phyloP scores from a whole-genome alignment of 1,284 basidiomycete species.

The Neonothopanus nambi region DNA sequence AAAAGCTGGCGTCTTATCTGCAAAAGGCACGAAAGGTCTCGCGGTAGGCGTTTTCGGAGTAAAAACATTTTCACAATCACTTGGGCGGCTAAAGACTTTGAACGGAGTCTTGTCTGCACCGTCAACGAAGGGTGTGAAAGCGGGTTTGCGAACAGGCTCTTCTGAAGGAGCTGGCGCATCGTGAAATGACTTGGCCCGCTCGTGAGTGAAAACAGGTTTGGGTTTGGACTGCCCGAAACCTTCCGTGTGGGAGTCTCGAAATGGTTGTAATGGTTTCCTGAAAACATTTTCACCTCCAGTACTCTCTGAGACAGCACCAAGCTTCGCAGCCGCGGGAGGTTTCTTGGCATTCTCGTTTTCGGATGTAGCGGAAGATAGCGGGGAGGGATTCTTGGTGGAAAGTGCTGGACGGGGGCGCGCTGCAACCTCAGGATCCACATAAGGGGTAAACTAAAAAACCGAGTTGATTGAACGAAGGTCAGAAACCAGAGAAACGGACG shows the following conservation, averaged over 20 bases:
- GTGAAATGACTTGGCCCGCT: conserved; percentile 45
- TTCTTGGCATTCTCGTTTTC: conserved; percentile 24
- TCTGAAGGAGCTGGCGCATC: conserved; percentile 28
- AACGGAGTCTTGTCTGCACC: conserved; percentile 50
- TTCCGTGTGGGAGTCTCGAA: conserved; percentile 48
- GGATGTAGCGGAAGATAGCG: conserved; percentile 21
- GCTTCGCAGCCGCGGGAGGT: conserved; percentile 1
- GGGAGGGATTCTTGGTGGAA: conserved; percentile 30
- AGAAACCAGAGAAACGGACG: background rate
- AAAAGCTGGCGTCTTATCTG: conserved; percentile 38
- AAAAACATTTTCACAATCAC: conserved; percentile 41
- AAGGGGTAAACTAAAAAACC: conserved; percentile 14
- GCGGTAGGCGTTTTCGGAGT: conserved; percentile 42
- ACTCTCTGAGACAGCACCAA: background rate
- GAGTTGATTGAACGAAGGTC: background rate
- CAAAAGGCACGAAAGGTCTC: conserved; percentile 46
- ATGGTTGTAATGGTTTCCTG: conserved; percentile 39
- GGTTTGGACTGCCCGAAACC: conserved; percentile 43
- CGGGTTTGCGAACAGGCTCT: conserved; percentile 22
- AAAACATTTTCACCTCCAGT: conserved; percentile 40
- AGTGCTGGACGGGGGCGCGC: conserved; percentile 7
- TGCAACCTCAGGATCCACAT: conserved; percentile 41
- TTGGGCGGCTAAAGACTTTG: conserved; percentile 71
- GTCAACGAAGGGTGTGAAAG: conserved; percentile 56
- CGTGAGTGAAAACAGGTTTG: conserved; percentile 35